Base-by-base conservation (phyloP, 129 eudicot genomes). In the Flaveria bidentis region DNA sequence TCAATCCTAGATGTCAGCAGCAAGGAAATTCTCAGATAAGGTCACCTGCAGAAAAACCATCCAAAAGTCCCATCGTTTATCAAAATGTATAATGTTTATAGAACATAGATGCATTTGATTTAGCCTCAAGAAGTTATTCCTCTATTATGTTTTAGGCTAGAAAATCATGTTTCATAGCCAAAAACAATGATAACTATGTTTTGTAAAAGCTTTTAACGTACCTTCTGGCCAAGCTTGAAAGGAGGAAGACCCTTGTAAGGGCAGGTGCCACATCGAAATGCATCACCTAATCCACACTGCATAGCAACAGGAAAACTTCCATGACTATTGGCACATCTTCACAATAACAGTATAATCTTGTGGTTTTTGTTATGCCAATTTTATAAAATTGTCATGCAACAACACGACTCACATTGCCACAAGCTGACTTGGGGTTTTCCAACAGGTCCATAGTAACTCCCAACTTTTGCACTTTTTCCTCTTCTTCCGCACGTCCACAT, bases 221-320 rank as follows among this genome's bases (percentile, higher is more conserved):
- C 98, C 98, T 93, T 93, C 76, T 93, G 96, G 39, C 98, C 98
- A 8, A 88, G 83, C 82, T 93, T 87, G 72, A 93, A 93, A 42
- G 91, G 84, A 80, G 97, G 97, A 66, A 90, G 97, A 79, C 98
- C 98, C 85, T 90, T 93, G 79, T 90, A 93, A 75, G 98, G 98
- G 78, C 98, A 93, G 65, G 98, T 88, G 53, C 88, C 56, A 70
- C 98, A 93, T 77, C 98, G 83, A 65, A 92, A 92, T 47, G 98
- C 98, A 88, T 92, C 98, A 74, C 98, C 98, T 51, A 92, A 78
- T 56, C 98, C 98, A 80, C 98, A 92, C 97, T 92, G 89, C 85
- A 87, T 44, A 44, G 41, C 68, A 23, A 26, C 74, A 72, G 1
- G 36, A 30, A 30, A 33, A 44, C 14, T 72, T 25, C 30, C 57